Percentiles rank a stretch among this genome's conserved stretches.
Conservation (phyloP, 306 rosid genomes). For the Prunus campanulata region DNA sequence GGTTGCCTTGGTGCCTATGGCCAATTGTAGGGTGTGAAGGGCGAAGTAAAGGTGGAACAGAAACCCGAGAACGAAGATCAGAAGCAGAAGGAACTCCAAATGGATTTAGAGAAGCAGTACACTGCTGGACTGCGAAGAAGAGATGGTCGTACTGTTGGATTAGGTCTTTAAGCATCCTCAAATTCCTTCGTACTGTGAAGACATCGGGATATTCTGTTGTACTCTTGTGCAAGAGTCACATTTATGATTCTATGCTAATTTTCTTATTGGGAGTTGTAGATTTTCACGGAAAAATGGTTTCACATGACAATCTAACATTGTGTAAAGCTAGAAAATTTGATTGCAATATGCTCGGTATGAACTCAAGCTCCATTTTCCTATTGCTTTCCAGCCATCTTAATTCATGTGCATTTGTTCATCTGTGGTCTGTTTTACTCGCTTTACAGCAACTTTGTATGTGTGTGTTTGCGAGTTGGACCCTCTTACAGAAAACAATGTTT, state of each 20-base stretch:
- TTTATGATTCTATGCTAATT: not conserved
- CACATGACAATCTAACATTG: not conserved
- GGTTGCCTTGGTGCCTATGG: slow-evolving; percentile 98
- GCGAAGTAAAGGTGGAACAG: slow-evolving; percentile 63
- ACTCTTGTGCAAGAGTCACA: slow-evolving; percentile 18
- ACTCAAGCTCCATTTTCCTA: not conserved
- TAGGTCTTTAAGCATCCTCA: slow-evolving; percentile 65
- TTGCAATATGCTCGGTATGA: not conserved
- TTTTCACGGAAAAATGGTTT: slow-evolving; percentile 1
- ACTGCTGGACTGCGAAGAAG: slow-evolving; percentile 93
- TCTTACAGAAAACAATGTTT: too few species aligned
- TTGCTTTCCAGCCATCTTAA: not conserved
- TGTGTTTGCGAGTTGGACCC: not conserved
- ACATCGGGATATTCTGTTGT: not conserved
- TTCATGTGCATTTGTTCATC: not conserved
- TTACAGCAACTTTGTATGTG: not conserved
- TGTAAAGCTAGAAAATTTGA: not conserved
- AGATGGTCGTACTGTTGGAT: slow-evolving; percentile 98
- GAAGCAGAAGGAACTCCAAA: slow-evolving; percentile 87
- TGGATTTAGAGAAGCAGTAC: slow-evolving; percentile 93
- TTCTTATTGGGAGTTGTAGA: not conserved
- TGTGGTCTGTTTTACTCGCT: not conserved
- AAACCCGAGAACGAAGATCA: slow-evolving; percentile 46
- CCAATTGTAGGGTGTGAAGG: slow-evolving; percentile 98
- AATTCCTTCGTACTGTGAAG: not conserved